Evolutionary conservation across 441 rosid genomes (phyloP), one percentile per base, ranked within the genome.

Genomic region (Hypseocharis bilobata): DNA sequence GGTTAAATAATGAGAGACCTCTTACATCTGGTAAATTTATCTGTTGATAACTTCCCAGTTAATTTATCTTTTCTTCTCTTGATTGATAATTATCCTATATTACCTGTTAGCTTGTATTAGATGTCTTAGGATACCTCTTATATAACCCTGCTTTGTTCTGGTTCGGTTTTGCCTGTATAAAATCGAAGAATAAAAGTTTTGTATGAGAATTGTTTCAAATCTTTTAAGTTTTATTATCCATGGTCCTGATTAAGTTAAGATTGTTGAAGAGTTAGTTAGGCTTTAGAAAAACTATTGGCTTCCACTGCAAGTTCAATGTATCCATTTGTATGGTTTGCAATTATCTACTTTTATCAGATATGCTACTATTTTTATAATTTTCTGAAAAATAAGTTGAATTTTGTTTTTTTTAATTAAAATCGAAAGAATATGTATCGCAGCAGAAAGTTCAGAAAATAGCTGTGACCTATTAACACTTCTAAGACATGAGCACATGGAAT

Each of bases 1-100:
- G 60, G 40, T 49, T 68, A 13, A 72, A 40, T 60, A 58, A 29
- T 58, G 76, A 69, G 63, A 66, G 19, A 63, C 55, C 66, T 30
- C 32, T 20, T 17, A 49, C 61, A 62, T 32, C 66, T 22, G 80
- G 76, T 76, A 72, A 45, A 42, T 40, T n/a, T 17, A 57, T 63
- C 56, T 29, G 57, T 63, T 57, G 38, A 23, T 70, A 25, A 34
- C 34, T 62, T 63, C 22, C 10, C 42, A n/a, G 20, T 49, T 49
- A 17, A 49, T 19, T 19, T 20, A 49, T 7, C 56, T 40, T 49
- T n/a, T 49, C 56, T 4, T 20, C 56, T 4, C 11, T 19, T 49
- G 10, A n/a, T n/a, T n/a, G 56, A 6, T 49, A 49, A 16, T 19
- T 8, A 49, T 19, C 23, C 56, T 49, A 49, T 20, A 49, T 49